phyloP scores from a whole-genome alignment of 176 grass and related monocot genomes.

The Ensete glaucum region DNA sequence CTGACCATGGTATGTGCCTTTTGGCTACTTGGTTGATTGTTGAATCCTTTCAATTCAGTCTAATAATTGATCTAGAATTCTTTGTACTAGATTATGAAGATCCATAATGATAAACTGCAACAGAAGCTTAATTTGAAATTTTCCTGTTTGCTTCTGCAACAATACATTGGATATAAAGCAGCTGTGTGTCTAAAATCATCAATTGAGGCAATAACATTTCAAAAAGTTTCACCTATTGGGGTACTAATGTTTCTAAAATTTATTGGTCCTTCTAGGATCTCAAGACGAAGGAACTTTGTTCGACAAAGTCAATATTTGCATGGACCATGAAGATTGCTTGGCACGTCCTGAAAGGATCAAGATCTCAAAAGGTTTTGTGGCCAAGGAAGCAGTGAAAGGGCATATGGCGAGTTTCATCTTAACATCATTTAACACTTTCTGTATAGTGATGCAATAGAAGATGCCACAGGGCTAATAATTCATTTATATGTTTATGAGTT shows the following conservation, averaged over 20 bases:
- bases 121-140: no score
- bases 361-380: slow-evolving; percentile 92
- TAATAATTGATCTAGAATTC: no score
- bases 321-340: slow-evolving; percentile 72
- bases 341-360: slow-evolving; percentile 77
- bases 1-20: no score
- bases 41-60: no score
- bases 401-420: slow-evolving; percentile 91
- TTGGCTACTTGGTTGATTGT: no score
- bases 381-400: slow-evolving; percentile 94
- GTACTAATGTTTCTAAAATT: not conserved
- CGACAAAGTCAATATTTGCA: slow-evolving; percentile 67
- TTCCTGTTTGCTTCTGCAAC: no score
- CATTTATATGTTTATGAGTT: slow-evolving; percentile 19
- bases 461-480: slow-evolving; percentile 53
- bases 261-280: slow-evolving; percentile 33
- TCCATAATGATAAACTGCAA: no score
- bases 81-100: no score
- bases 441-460: slow-evolving; percentile 21
- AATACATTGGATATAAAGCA: no score
- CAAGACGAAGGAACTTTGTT: slow-evolving; percentile 48
- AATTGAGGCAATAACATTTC: not conserved
- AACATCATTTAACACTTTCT: slow-evolving; percentile 25
- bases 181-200: not conserved
- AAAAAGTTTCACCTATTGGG: not conserved